Conservation (phyloP, 2,329 filamentous ascomycete genomes). For the Botrytis sinoallii region DNA sequence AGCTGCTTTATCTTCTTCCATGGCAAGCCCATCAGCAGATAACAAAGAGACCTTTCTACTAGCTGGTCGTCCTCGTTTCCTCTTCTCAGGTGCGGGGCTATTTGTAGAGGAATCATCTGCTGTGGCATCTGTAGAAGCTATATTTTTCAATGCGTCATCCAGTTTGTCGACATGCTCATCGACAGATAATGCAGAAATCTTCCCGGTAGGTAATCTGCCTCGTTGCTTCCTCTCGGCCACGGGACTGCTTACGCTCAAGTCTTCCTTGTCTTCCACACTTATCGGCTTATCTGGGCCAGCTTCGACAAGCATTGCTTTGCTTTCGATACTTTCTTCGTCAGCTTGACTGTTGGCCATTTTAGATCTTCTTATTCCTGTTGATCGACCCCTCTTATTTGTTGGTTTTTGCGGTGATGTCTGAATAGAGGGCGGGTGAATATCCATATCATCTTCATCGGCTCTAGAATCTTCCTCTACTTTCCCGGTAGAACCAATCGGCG, state of each 20-base stretch:
- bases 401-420: neutral
- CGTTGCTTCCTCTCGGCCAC: neutral
- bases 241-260: neutral
- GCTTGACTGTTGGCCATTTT: neutral
- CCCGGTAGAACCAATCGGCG: neutral
- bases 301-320: neutral
- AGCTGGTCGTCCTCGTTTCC: neutral
- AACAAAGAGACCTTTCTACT: neutral
- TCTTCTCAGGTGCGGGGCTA: neutral
- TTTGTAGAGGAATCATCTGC: neutral
- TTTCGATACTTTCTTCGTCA: neutral
- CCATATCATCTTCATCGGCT: neutral
- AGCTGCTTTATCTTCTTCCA: neutral
- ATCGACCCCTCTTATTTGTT: neutral
- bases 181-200: neutral
- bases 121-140: neutral
- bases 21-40: neutral
- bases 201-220: neutral
- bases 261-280: neutral
- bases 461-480: neutral
- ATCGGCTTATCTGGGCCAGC: neutral
- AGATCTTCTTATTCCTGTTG: slow-evolving; percentile 2
- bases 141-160: neutral
- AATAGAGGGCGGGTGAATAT: neutral
- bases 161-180: neutral